Evolutionary conservation across 2,329 filamentous ascomycete genomes (phyloP).

Genomic region (Neonectria faginata): DNA sequence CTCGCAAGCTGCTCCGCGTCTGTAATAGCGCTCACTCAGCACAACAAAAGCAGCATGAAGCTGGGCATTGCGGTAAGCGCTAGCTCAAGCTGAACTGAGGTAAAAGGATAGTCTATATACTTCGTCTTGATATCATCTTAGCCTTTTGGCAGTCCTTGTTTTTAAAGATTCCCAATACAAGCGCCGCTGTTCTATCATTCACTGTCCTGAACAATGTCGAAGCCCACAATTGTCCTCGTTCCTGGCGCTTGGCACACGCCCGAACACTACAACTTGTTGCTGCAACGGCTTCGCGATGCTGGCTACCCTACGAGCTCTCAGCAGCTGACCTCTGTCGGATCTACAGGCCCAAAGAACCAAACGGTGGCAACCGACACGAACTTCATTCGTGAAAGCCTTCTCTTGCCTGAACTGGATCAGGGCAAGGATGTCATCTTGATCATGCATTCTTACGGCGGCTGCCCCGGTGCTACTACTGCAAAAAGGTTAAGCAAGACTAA

Average conservation of each 20-base stretch:
- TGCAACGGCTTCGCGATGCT: conserved; percentile 7
- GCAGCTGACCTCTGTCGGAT: conserved; percentile 24
- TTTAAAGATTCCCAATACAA: too few relatives aligned
- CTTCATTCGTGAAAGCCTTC: conserved; percentile 14
- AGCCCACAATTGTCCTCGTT: conserved; percentile 34
- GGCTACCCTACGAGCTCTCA: conserved; percentile 26
- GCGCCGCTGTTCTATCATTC: background rate
- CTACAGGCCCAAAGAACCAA: conserved; percentile 5
- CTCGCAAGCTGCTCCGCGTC: too few relatives aligned
- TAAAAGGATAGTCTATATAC: too few relatives aligned
- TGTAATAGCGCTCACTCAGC: too few relatives aligned
- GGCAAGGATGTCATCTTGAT: conserved; percentile 38
- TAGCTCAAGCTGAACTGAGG: too few relatives aligned
- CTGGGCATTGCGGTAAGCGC: too few relatives aligned
- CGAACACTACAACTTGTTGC: conserved; percentile 17
- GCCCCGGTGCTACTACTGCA: conserved; percentile 33
- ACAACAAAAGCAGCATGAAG: too few relatives aligned
- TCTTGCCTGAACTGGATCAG: conserved; percentile 29
- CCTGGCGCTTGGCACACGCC: conserved; percentile 39
- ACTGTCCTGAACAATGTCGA: conserved; percentile 19
- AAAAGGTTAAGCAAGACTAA: conserved; percentile 33
- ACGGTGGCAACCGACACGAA: conserved; percentile 14
- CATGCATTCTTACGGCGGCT: conserved; percentile 42
- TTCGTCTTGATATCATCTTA: background rate
- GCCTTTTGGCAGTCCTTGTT: background rate